Base-by-base conservation (phyloP, 257 asterid genomes). In the Solanum sparsipilum region DNA sequence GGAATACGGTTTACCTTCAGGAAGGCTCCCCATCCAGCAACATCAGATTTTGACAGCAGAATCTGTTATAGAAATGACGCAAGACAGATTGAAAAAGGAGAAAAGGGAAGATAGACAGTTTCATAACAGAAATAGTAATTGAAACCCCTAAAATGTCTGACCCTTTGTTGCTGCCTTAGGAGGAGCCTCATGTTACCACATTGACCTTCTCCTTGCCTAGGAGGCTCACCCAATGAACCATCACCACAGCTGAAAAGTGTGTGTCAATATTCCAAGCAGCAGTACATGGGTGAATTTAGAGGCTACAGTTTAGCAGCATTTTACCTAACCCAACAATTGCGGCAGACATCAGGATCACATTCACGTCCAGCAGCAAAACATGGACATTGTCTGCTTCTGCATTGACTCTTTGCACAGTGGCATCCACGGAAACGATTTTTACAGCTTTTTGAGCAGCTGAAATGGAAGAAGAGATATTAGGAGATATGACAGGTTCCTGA, bases 21-120 rank as follows among this genome's bases (percentile, higher is more conserved):
- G 93, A 96, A 96, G 71, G 99, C 99, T 89, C 99, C 99, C 99
- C 98, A 96, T 79, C 99, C 99, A 87, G 99, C 94, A 85, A 96
- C 95, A 87, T 95, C 98, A 25, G 99, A 96, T 91, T 90, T 96
- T 74, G 94, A 91, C 90, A 96, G 90, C 90, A 96, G 96, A 86
- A 96, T 94, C 99, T 96, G 87, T 87, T 21, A 83, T 20, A 46
- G 34, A 44, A 72, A 87, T 41, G 58, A 67, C 1, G 63, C 27
- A n/a, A 68, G 13, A 39, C 36, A 39, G 38, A 34, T 38, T 85
- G 79, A 39, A 79, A 79, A 44, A 46, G 67, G 67, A 5, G 34
- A 18, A 23, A 36, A 39, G 32, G 13, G 74, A 46, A 68, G 60
- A 16, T 13, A 41, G 52, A 27, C 74, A 52, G 44, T 32, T 46